Base-by-base conservation (phyloP, 2,329 filamentous ascomycete species). In the Trichoderma asperellum region DNA sequence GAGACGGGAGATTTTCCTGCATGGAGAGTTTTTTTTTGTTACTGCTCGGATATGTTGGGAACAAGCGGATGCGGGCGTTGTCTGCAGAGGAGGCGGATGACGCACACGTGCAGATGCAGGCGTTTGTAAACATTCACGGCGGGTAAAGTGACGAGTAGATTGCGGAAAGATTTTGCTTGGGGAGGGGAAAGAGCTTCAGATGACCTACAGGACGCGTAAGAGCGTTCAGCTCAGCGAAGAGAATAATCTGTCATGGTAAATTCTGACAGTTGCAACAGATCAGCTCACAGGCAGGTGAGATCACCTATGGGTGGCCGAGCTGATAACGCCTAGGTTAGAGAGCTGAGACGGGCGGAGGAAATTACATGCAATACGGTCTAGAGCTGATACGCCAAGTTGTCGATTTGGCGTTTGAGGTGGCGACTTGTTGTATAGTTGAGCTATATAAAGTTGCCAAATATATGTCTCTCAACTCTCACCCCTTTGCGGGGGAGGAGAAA, bases 151-250 rank as follows among this genome's bases (percentile, higher is more conserved):
- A 29, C 21, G 47, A 49, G 8, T 24, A 24, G n/a, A 21, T 12
- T 21, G 4, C 8, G n/a, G n/a, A 24, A 24, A 12, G 47, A 49
- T 21, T 55, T 16, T 27, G 11, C 16, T 35, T 34, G 35, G 35
- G 29, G 43, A 24, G 14, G 60, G 60, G 43, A 18, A 18, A 62
- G 14, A 57, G 27, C 53, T 57, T 27, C 37, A 49, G 35, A 53
- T 40, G 52, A 32, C 37, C 43, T 65, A 35, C 27, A 16, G 35
- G 58, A 65, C 52, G 62, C 52, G 62, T 65, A 65, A 57, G 24
- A 47, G 21, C 21, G 40, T 3, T 40, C 12, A 57, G 43, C 35
- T 32, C n/a, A 43, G 49, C 35, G 27, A 27, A 16, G 52, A 24
- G 21, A n/a, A 29, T 43, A 43, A 40, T 34, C 18, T 57, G 52